A percentile compares a stretch with the other conserved stretches of the same genome.
These are phyloP conservation scores for Starmerella kuoi DNA, from an alignment of 805 yeast species.

Conservation along the genomic window DNA sequence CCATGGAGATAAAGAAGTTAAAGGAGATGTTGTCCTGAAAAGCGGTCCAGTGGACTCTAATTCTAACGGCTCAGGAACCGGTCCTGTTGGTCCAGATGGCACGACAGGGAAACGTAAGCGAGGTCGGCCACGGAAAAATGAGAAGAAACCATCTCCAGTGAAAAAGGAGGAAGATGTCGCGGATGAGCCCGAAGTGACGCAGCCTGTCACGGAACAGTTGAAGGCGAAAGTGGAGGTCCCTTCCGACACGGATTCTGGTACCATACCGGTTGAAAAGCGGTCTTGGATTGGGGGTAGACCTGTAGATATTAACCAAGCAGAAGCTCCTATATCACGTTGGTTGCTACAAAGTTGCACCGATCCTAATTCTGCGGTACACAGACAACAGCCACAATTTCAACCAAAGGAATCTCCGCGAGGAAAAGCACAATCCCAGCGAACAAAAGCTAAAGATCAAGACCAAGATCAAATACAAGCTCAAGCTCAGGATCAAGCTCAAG, in stretches of 20 bases:
- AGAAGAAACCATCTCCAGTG: not conserved
- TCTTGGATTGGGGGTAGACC: not conserved
- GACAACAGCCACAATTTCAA: not conserved
- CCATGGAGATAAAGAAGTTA: conserved; percentile 21
- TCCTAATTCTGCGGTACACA: not conserved
- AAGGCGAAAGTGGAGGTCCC: too few species aligned
- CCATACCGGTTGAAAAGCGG: not conserved
- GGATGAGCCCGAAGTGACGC: not conserved
- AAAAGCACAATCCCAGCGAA: too few species aligned
- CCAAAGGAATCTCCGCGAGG: too few species aligned
- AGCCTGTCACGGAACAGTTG: too few species aligned
- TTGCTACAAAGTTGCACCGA: not conserved
- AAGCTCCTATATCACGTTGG: not conserved
- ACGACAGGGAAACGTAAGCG: conserved; percentile 12
- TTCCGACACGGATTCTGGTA: too few species aligned
- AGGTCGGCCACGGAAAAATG: conserved; percentile 22
- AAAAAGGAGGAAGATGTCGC: not conserved
- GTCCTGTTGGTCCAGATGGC: not conserved
- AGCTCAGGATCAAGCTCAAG: too few species aligned
- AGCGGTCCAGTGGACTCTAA: conserved; percentile 2
- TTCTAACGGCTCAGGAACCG: not conserved
- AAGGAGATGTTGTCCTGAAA: conserved; percentile 8
- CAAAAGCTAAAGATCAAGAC: not conserved
- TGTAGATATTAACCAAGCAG: not conserved
- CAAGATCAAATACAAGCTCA: too few species aligned